Evolutionary conservation across 169 alveolate species (phyloP), one percentile per base, ranked within the genome.

Genomic region (Condylostoma magnum): DNA sequence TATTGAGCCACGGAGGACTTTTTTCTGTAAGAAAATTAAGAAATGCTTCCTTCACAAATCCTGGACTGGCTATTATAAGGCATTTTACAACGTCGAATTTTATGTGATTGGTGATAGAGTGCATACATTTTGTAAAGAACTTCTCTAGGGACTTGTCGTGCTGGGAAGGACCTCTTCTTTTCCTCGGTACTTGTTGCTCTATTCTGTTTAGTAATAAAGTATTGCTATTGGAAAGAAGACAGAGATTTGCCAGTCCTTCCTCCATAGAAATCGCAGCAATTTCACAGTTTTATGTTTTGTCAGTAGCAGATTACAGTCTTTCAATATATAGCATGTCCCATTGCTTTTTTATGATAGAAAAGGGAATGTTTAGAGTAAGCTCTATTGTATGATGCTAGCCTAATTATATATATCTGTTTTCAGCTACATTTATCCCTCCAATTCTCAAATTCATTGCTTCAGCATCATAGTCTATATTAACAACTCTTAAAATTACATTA

Each of bases 331-430:
- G 52, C 10, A 58, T 77, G 68, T 87, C 93, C 83, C 86, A 87
- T 22, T 80, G 51, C 25, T 52, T 36, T 67, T 87, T 87, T 12
- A 53, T 69, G 31, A 87, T 69, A 28, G 93, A 70, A 46, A 87
- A 65, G 18, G 76, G 53, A 15, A 82, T 44, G 36, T 79, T 76
- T 3, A 82, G 80, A 56, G 65, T 48, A 4, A 87, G 67, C 56
- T 87, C 93, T 38, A 80, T 66, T 12, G 90, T 76, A 55, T 87
- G 86, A 68, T 76, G 84, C 72, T 87, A 82, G 0, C 93, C 93
- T 25, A 87, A 34, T 31, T 78, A 68, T 2, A 87, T 63, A 55
- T 76, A 73, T 67, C 83, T 82, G 65, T 74, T 80, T 76, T 76
- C 85, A 2, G 79, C 53, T n/a, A 72, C 69, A 52, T 80, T 79